Evolutionary conservation across 768 basidiomycete species (phyloP), one percentile per base, ranked within the genome.

Genomic region (Tricholoma sp.): DNA sequence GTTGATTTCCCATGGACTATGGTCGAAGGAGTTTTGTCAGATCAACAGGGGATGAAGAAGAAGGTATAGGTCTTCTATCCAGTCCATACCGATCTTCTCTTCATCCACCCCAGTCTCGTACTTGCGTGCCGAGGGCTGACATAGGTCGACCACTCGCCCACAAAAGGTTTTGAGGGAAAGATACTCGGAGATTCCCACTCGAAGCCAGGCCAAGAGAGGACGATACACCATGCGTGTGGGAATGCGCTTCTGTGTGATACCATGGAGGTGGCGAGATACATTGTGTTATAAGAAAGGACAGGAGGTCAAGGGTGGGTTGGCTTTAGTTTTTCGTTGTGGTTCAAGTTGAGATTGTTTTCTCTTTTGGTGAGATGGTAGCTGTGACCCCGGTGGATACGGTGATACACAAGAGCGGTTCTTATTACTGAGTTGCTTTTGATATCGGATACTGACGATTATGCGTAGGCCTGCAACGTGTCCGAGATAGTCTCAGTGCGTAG

Each of bases 351-450:
- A 52, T 24, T 1, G n/a, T 11, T 24, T 41, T 4, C 32, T 31
- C 14, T 8, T 32, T 54, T 32, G 22, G 41, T 24, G 14, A 4
- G 35, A 1, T 46, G 12, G 29, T 57, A 95, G 97, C 95, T 58
- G 97, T 99, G 19, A 97, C 97, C 0, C 76, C 98, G 43, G 95
- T 98, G 45, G 97, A 97, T 0, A 98, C 95, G 2, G 77, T 99
- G 59, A 98, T 99, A 49, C 97, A 99, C 71, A 95, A 95, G 76
- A 94, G 92, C 62, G 97, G 97, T n/a, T 59, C 74, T 96, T 49
- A 98, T 99, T 67, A 99, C 55, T 22, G 12, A 37, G 7, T 4
- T 37, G 18, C 21, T 55, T 49, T 22, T 18, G 11, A 12, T 8
- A 3, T 21, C n/a, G 14, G 32, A 12, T 27, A 12, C n/a, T 31